These are phyloP conservation scores for Fraxinus floribunda DNA, from an alignment of 305 asterid species.

Conservation along the genomic window DNA sequence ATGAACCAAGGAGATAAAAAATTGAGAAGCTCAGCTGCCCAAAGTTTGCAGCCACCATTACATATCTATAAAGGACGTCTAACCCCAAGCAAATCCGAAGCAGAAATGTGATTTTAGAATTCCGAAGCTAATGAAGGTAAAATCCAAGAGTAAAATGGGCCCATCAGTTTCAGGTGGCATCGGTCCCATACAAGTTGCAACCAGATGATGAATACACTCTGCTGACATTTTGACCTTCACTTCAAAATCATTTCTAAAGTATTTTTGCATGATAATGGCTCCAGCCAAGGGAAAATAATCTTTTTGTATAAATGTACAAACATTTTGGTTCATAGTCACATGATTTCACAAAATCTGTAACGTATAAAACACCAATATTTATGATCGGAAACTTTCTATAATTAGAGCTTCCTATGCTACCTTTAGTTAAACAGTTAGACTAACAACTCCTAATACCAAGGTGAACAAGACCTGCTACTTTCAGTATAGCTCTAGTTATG, in stretches of 20 bases:
- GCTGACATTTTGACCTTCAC: constrained; percentile 9
- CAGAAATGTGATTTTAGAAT: not conserved
- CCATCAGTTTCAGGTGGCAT: not conserved
- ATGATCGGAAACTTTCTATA: not conserved
- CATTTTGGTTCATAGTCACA: not conserved
- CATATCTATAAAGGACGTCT: not conserved
- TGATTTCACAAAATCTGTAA: not conserved
- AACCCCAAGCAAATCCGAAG: not conserved
- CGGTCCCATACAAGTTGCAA: constrained; percentile 12
- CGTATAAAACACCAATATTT: not conserved
- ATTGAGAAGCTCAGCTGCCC: not conserved
- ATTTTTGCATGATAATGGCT: not conserved
- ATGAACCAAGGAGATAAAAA: not conserved
- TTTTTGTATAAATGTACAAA: not conserved
- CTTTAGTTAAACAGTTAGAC: not conserved
- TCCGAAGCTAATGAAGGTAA: constrained; percentile 11
- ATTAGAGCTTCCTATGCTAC: not conserved
- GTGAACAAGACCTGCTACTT: not conserved
- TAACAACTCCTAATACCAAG: not conserved
- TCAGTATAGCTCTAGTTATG: not conserved
- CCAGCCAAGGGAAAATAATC: constrained; percentile 5
- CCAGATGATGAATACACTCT: not conserved
- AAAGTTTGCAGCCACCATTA: constrained; percentile 3
- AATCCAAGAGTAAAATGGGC: not conserved
- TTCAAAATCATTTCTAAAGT: constrained; percentile 12